phyloP scores from a whole-genome alignment of 345 rosid species.

The Gossypium arboreum region DNA sequence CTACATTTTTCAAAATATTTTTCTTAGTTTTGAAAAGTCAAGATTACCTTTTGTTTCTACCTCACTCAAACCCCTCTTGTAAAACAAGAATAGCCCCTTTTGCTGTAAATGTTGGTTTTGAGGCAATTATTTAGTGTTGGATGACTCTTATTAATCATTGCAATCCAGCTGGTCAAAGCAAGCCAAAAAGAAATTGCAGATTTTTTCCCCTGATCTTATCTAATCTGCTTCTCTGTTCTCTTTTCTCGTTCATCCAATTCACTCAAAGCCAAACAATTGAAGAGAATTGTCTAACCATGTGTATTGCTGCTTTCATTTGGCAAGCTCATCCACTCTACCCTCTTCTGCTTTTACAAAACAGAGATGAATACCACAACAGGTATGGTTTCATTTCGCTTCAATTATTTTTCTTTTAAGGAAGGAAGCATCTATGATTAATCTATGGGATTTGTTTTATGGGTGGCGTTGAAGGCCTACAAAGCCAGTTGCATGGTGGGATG shows the following conservation, averaged over 20 bases:
- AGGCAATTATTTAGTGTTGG: no score
- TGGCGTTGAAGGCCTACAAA: constrained; percentile 44
- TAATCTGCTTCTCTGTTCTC: not conserved
- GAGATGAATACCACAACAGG: constrained; percentile 73
- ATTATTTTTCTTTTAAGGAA: not conserved
- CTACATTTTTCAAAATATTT: no score
- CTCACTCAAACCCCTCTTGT: no score
- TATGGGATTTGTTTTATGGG: not conserved
- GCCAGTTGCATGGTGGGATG: constrained; percentile 60
- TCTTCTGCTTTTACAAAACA: constrained; percentile 52
- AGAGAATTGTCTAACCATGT: constrained; percentile 29
- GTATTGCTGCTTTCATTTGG: constrained; percentile 61
- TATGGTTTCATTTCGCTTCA: constrained; percentile 5
- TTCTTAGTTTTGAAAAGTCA: no score
- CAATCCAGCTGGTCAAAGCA: not conserved
- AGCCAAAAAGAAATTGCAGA: not conserved
- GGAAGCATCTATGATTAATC: not conserved
- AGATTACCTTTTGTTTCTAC: no score
- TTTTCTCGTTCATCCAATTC: not conserved
- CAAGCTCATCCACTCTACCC: constrained; percentile 60
- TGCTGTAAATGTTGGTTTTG: no score
- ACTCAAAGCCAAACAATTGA: not conserved
- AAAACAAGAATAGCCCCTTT: no score
- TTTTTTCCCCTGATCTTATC: not conserved
- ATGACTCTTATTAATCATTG: no score